Conservation (phyloP, 768 basidiomycete genomes). For the Boletus coccyginus region DNA sequence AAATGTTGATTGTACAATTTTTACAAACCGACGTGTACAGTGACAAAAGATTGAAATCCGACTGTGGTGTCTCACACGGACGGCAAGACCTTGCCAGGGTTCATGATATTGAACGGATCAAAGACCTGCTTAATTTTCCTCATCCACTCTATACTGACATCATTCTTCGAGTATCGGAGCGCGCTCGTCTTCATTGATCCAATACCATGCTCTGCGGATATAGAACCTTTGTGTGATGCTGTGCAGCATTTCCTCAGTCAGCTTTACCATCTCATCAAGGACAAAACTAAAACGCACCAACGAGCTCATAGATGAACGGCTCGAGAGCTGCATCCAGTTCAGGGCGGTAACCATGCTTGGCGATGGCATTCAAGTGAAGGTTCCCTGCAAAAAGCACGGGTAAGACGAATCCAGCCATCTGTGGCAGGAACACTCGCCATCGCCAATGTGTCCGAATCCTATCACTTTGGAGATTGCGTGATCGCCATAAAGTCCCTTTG, state of each 20-base stretch:
- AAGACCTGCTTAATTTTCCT: slow-evolving; percentile 84
- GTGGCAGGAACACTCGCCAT: slow-evolving; percentile 56
- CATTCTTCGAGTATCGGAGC: slow-evolving; percentile 81
- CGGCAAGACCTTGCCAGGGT: slow-evolving; percentile 78
- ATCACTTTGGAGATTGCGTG: slow-evolving; percentile 79
- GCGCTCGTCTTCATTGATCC: slow-evolving; percentile 95
- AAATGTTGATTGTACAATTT: too few species aligned
- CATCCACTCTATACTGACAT: slow-evolving; percentile 84
- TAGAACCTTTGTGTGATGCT: slow-evolving; percentile 82
- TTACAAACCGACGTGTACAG: slow-evolving; percentile 52
- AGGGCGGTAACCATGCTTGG: slow-evolving; percentile 66
- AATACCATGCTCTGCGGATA: slow-evolving; percentile 97
- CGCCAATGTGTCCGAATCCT: slow-evolving; percentile 96
- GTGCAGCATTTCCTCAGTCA: slow-evolving; percentile 1
- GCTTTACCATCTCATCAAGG: background rate
- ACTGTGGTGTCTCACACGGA: background rate
- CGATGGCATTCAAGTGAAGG: slow-evolving; percentile 88
- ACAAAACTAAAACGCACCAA: slow-evolving; percentile 47
- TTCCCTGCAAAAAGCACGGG: slow-evolving; percentile 56
- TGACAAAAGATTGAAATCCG: background rate
- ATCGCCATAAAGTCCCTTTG: slow-evolving; percentile 67
- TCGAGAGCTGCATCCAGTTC: slow-evolving; percentile 88
- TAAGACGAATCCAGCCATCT: slow-evolving; percentile 1
- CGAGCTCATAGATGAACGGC: slow-evolving; percentile 92
- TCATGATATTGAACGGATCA: slow-evolving; percentile 91